Base-by-base conservation (phyloP, 2,329 filamentous ascomycete genomes). In the Beauveria pseudobassiana region DNA sequence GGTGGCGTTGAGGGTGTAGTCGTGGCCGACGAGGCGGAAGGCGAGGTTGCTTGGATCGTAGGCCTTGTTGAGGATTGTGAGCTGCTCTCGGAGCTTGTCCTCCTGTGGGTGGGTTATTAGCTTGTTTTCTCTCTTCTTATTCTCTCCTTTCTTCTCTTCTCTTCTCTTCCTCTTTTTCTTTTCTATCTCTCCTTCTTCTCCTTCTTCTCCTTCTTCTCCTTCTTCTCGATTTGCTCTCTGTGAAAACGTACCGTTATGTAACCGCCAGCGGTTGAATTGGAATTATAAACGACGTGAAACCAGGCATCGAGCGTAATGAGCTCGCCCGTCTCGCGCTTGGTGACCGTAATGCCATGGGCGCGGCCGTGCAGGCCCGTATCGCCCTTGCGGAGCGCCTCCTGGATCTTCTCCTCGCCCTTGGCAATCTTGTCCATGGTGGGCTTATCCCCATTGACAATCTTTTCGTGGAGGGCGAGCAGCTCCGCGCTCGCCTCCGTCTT, bases 261-360 rank as follows among this genome's bases (percentile, higher is more conserved):
- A 24, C 74, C 73, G 48, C 69, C 73, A 28, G 60, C 63, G 24
- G 67, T 69, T 22, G 68, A 52, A 71, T 81, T 80, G 66, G 78
- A 67, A 51, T 77, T 78, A 64, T 70, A 74, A 63, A 76, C 68
- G 18, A 76, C 71, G 65, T 76, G 73, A 64, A 75, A 73, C 65
- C 75, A 74, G 49, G 71, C 67, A 49, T 72, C 69, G 46, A 75
- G 67, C 55, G 63, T 71, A 64, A 74, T 68, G 26, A 60, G 57
- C 34, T 52, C 57, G 24, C 49, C 49, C 14, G 40, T 60, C 3
- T 60, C 57, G 3, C 57, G 48, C 18, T 40, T 51, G 26, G 42
- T 52, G 26, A 52, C 57, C 0, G 34, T 42, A 34, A 59, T 51
- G 34, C 56, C 34, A 3, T 34, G 34, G 34, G 9, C 20, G 10